Percentiles rank a stretch among this genome's conserved stretches.
phyloP scores from a whole-genome alignment of 108 stramenopile genomes.

The Aurantiochytrium sp. region DNA sequence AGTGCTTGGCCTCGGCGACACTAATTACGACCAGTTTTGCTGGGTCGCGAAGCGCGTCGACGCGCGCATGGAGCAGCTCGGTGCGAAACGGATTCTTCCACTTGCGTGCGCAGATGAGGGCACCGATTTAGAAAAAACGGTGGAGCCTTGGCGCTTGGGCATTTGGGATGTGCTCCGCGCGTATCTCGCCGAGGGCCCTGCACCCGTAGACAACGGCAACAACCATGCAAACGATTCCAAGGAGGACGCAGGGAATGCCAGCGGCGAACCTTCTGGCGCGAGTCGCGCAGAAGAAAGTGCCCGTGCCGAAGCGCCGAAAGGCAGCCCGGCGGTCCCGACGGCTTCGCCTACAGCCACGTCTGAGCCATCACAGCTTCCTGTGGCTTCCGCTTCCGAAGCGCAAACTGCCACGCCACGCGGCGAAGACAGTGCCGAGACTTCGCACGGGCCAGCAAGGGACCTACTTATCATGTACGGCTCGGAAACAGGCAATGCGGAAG shows the following conservation, averaged over 20 bases:
- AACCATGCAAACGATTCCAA: too few relatives aligned
- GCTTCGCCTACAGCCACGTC: too few relatives aligned
- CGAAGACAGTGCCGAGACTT: neutral
- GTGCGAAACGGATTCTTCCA: neutral
- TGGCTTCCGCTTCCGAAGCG: neutral
- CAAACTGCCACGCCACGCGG: neutral
- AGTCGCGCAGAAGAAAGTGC: neutral
- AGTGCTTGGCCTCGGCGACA: conserved; percentile 25
- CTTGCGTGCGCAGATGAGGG: neutral
- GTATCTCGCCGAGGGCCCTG: neutral
- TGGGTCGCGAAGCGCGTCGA: conserved; percentile 24
- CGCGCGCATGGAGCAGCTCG: neutral
- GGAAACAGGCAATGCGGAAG: conserved; percentile 33
- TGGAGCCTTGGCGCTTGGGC: neutral
- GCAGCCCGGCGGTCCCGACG: too few relatives aligned
- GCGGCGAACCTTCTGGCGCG: neutral
- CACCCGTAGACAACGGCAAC: too few relatives aligned
- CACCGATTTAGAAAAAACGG: neutral
- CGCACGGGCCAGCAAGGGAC: neutral
- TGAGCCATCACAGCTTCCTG: too few relatives aligned
- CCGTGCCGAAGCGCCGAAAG: neutral
- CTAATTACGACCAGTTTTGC: conserved; percentile 30
- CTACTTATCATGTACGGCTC: conserved; percentile 19
- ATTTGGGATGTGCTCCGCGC: neutral
- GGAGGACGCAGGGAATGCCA: neutral